Percentiles rank a stretch among this genome's conserved stretches.
phyloP scores from a whole-genome alignment of 169 alveolate genomes.

The Plasmodium malariae region DNA sequence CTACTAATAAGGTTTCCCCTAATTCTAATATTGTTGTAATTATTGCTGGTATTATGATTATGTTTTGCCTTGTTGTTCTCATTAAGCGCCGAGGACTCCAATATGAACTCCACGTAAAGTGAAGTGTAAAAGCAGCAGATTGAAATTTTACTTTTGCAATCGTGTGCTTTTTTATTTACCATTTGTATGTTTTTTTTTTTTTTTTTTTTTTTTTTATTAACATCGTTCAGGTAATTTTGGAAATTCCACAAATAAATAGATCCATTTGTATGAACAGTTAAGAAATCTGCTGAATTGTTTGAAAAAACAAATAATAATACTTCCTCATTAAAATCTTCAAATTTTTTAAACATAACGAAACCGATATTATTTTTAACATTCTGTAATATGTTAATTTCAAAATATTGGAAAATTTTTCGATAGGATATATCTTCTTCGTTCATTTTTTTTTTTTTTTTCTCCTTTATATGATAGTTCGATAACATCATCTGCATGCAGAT shows the following conservation, averaged over 20 bases:
- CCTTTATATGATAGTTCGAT: conserved; percentile 55
- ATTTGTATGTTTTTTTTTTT: not conserved
- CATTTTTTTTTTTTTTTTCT: conserved; percentile 53
- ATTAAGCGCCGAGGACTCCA: conserved; percentile 47
- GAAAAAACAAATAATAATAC: conserved; percentile 35
- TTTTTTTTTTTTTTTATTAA: not conserved
- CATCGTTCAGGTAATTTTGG: conserved; percentile 19
- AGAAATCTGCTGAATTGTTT: conserved; percentile 40
- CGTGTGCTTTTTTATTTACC: not conserved
- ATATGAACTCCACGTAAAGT: conserved; percentile 29
- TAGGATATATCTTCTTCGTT: conserved; percentile 46
- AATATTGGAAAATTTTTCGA: conserved; percentile 28
- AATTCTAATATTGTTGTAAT: too few relatives aligned
- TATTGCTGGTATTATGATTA: not conserved
- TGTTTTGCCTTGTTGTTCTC: conserved; percentile 48
- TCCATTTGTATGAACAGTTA: conserved; percentile 64
- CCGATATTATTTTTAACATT: conserved; percentile 47
- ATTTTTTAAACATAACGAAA: conserved; percentile 49
- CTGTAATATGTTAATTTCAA: conserved; percentile 66
- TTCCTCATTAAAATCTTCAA: conserved; percentile 62
- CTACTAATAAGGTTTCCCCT: too few relatives aligned
- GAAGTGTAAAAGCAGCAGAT: conserved; percentile 70
- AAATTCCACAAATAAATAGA: conserved; percentile 64
- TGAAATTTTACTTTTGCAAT: not conserved
- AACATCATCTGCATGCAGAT: conserved; percentile 46